A percentile compares a stretch with the other conserved stretches of the same genome.
phyloP scores from a whole-genome alignment of 768 basidiomycete species.

The Candolleomyces eurysporus region DNA sequence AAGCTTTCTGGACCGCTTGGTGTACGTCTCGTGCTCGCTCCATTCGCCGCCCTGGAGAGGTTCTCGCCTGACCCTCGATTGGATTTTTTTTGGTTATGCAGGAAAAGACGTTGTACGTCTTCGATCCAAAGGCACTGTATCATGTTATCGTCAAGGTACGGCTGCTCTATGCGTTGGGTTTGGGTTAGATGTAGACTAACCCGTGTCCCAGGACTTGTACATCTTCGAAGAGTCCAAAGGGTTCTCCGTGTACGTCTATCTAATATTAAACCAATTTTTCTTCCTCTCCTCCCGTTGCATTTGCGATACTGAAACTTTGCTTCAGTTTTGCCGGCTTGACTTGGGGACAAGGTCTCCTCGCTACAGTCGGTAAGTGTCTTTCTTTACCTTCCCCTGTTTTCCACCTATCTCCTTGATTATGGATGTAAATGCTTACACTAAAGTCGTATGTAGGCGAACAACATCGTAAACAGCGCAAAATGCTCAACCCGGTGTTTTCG shows the following conservation, averaged over 20 bases:
- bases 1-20: conserved; percentile 1
- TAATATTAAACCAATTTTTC: too few species aligned
- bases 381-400: not conserved
- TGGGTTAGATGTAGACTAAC: not conserved
- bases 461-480: conserved; percentile 41
- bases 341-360: conserved; percentile 16
- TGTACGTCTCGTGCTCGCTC: not conserved
- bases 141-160: conserved; percentile 42
- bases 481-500: conserved; percentile 46
- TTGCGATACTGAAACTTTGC: not conserved
- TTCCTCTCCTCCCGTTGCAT: too few species aligned
- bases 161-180: not conserved
- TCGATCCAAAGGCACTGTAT: conserved; percentile 42
- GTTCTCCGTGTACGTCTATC: conserved; percentile 20
- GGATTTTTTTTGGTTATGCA: not conserved
- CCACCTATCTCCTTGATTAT: not conserved
- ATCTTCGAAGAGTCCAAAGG: conserved; percentile 25
- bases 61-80: not conserved
- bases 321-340: not conserved
- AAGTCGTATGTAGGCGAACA: conserved; percentile 34
- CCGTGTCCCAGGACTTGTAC: conserved; percentile 26
- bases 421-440: too few species aligned
- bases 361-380: conserved; percentile 14
- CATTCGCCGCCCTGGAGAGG: too few species aligned
- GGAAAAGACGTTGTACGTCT: conserved; percentile 11